A percentile compares a stretch with the other conserved stretches of the same genome.
These are phyloP conservation scores for Ophiostoma himal-ulmi DNA, from an alignment of 2,329 filamentous ascomycete species.

Conservation along the genomic window DNA sequence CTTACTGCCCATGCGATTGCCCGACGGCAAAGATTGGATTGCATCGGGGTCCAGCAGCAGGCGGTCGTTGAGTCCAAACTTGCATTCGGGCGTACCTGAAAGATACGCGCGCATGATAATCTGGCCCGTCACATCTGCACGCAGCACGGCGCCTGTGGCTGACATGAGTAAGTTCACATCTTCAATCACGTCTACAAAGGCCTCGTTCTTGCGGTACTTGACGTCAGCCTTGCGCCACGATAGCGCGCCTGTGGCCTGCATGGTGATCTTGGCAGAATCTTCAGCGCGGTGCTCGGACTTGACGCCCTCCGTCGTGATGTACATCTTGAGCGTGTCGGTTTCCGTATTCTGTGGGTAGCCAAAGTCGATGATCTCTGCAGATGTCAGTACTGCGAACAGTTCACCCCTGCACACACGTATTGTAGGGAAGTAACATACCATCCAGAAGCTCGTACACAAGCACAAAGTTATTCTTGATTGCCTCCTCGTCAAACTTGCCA, in stretches of 20 bases:
- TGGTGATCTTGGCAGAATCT: slow-evolving; percentile 96
- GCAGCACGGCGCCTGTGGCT: slow-evolving; percentile 88
- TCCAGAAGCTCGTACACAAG: slow-evolving; percentile 95
- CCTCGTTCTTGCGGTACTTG: slow-evolving; percentile 99
- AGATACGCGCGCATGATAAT: slow-evolving; percentile 99
- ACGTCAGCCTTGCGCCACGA: slow-evolving; percentile 97
- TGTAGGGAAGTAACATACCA: slow-evolving; percentile 46
- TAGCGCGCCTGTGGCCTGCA: slow-evolving; percentile 95
- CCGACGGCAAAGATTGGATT: slow-evolving; percentile 59
- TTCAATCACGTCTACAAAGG: slow-evolving; percentile 98
- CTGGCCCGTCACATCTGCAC: slow-evolving; percentile 93
- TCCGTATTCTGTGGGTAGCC: slow-evolving; percentile 99
- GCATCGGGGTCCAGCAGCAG: slow-evolving; percentile 78
- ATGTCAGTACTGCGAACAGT: slow-evolving; percentile 22
- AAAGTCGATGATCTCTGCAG: slow-evolving; percentile 90
- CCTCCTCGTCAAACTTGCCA: slow-evolving; percentile 98
- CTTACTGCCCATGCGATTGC: slow-evolving; percentile 74
- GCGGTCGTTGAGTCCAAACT: slow-evolving; percentile 95
- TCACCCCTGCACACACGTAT: not conserved
- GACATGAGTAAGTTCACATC: slow-evolving; percentile 99
- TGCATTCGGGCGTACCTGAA: slow-evolving; percentile 94
- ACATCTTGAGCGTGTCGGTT: slow-evolving; percentile 98
- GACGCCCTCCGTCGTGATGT: slow-evolving; percentile 98
- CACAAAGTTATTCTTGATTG: slow-evolving; percentile 99
- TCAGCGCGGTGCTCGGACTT: slow-evolving; percentile 82